Conservation (phyloP, 2,329 filamentous ascomycete species). For the Xenoacremonium recifei region DNA sequence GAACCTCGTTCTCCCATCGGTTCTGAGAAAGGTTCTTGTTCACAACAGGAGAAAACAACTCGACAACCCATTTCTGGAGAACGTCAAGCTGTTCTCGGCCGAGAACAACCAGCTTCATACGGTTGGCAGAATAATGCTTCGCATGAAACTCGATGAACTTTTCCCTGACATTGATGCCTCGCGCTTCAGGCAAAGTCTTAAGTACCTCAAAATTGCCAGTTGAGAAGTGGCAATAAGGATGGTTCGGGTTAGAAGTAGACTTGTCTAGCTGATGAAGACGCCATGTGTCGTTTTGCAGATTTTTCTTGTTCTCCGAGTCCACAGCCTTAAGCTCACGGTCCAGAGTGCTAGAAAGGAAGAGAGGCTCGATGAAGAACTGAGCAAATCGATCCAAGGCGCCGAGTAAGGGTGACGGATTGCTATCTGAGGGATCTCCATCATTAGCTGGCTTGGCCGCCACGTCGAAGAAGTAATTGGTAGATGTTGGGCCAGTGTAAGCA, state of each 20-base stretch:
- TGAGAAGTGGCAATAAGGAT: conserved; percentile 89
- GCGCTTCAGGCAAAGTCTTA: conserved; percentile 75
- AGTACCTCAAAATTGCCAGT: conserved; percentile 86
- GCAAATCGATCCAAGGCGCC: conserved; percentile 88
- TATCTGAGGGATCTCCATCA: conserved; percentile 52
- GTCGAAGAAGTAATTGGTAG: conserved; percentile 98
- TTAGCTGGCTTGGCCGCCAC: conserved; percentile 77
- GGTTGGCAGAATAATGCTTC: conserved; percentile 87
- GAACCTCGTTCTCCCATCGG: conserved; percentile 51
- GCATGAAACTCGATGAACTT: conserved; percentile 93
- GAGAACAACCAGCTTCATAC: conserved; percentile 87
- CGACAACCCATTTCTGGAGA: conserved; percentile 78
- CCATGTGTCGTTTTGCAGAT: conserved; percentile 88
- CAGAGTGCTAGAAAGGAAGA: conserved; percentile 81
- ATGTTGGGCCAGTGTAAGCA: conserved; percentile 88
- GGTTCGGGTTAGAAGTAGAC: conserved; percentile 79
- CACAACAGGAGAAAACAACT: conserved; percentile 76
- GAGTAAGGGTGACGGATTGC: conserved; percentile 62
- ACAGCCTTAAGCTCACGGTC: conserved; percentile 87
- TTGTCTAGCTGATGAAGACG: conserved; percentile 85
- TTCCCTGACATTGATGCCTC: conserved; percentile 80
- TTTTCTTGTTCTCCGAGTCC: conserved; percentile 97
- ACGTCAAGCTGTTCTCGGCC: conserved; percentile 80
- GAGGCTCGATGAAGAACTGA: conserved; percentile 86
- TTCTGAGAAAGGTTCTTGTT: conserved; percentile 75